Evolutionary conservation across 441 rosid species (phyloP).

Genomic region (Pelargonium cotyledonis): DNA sequence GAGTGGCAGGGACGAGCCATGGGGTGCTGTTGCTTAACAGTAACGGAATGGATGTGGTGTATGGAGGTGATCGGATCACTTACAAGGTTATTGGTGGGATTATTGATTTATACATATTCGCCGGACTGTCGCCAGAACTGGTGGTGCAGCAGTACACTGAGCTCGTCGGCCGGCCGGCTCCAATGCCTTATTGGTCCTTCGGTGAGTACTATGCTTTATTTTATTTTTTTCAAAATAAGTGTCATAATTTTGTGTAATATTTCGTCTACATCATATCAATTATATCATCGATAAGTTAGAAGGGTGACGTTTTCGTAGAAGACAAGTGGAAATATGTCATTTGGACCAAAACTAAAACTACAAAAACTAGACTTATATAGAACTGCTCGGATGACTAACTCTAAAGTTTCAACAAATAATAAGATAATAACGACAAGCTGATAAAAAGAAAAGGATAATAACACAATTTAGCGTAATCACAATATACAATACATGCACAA

Average conservation of each 20-base stretch:
- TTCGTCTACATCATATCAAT: too few relatives aligned
- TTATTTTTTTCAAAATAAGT: background rate
- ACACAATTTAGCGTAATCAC: too few relatives aligned
- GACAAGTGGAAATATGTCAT: too few relatives aligned
- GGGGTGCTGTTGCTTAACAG: constrained; percentile 64
- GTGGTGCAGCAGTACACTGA: constrained; percentile 67
- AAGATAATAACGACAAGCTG: too few relatives aligned
- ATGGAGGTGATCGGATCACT: constrained; percentile 48
- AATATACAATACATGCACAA: too few relatives aligned
- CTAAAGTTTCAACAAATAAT: too few relatives aligned
- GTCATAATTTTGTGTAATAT: background rate
- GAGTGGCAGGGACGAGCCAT: constrained; percentile 38
- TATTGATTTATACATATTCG: constrained; percentile 59
- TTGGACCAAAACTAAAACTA: too few relatives aligned
- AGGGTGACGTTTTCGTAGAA: too few relatives aligned
- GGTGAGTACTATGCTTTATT: constrained; percentile 27
- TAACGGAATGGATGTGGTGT: constrained; percentile 68
- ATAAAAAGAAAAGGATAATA: too few relatives aligned
- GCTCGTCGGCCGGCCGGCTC: constrained; percentile 64
- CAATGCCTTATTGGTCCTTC: constrained; percentile 85
- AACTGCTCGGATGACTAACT: too few relatives aligned
- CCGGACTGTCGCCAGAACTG: constrained; percentile 44
- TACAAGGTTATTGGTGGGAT: constrained; percentile 63
- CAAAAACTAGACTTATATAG: too few relatives aligned
- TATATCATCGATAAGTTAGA: too few relatives aligned